Evolutionary conservation across 164 flowering plant genomes (phyloP).

Genomic region (Sedum album): DNA sequence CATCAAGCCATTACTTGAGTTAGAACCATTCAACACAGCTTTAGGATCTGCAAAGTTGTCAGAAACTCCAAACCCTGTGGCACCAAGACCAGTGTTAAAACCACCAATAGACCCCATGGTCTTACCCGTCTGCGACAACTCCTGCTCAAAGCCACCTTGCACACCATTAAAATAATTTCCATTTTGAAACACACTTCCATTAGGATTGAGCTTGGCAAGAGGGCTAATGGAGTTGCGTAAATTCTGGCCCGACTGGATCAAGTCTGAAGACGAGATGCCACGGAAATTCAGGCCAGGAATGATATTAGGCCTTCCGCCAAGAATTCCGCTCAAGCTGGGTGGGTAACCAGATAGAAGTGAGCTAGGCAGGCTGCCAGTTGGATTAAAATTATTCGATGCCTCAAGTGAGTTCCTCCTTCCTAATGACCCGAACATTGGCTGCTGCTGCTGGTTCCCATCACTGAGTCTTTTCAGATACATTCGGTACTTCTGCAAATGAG

Average conservation of each 20-base stretch:
- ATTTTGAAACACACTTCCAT: constrained; percentile 21
- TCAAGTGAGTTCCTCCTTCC: constrained; percentile 43
- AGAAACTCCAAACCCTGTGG: constrained; percentile 16
- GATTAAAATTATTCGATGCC: constrained; percentile 9
- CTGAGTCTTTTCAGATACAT: constrained; percentile 70
- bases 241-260: constrained; percentile 44
- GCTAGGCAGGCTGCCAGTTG: constrained; percentile 45
- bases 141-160: constrained; percentile 29
- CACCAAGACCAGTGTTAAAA: constrained; percentile 17
- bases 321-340: constrained; percentile 27
- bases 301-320: constrained; percentile 46
- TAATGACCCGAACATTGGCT: constrained; percentile 45
- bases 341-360: constrained; percentile 17
- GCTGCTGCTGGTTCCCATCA: constrained; percentile 38
- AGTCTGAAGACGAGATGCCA: constrained; percentile 39
- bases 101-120: constrained; percentile 15
- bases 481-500: constrained; percentile 68
- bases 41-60: constrained; percentile 18
- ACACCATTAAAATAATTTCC: constrained; percentile 29
- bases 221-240: constrained; percentile 22
- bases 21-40: constrained; percentile 15
- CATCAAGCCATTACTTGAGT: constrained; percentile 11
- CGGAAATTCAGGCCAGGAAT: constrained; percentile 37
- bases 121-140: constrained; percentile 25
- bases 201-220: constrained; percentile 26